Evolutionary conservation across 2,329 filamentous ascomycete genomes (phyloP), one percentile per base, ranked within the genome.

Genomic region (Ceratocystiopsis sp.): DNA sequence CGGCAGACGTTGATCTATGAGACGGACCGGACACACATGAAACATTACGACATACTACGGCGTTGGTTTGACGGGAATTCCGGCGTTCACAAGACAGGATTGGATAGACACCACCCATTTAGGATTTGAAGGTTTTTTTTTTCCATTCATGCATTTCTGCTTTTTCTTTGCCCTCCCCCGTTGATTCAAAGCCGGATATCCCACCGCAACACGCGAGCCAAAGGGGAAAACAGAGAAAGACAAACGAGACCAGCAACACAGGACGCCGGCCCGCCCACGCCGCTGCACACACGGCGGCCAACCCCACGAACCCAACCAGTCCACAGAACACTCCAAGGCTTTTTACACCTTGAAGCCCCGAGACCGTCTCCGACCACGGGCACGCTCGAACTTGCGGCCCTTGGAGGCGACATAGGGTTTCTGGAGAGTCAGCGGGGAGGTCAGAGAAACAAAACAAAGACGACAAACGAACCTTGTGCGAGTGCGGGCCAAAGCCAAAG

Each of bases 291-390:
- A 29, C 6, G 6, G 40, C 36, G 42, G 42, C 37, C 44, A 34
- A 45, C 25, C 34, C 33, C 32, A 35, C 38, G 33, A 29, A 18
- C 18, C 17, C 25, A 29, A 11, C 25, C 10, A 2, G 25, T 29
- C 12, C 37, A 21, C 13, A 14, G 6, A 13, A 16, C 35, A 8
- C n/a, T 14, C 3, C 35, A 51, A 53, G 66, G 25, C 25, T 29
- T 6, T 65, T 84, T 94, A 98, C 65, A 98, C 91, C 86, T 98
- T 98, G 87, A 98, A 98, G 78, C 93, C 91, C 62, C 84, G 79
- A 60, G 87, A 96, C 66, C 86, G 76, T 81, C 91, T 93, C 71
- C 91, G 87, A 69, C 91, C 93, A 91, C 91, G 87, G 61, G 87
- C 91, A 61, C 79, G 78, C 81, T 98, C 93, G 75, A 98, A 98